Evolutionary conservation across 805 yeast species (phyloP), one percentile per base, ranked within the genome.

Genomic region (Myxozyma vanderwaltii): DNA sequence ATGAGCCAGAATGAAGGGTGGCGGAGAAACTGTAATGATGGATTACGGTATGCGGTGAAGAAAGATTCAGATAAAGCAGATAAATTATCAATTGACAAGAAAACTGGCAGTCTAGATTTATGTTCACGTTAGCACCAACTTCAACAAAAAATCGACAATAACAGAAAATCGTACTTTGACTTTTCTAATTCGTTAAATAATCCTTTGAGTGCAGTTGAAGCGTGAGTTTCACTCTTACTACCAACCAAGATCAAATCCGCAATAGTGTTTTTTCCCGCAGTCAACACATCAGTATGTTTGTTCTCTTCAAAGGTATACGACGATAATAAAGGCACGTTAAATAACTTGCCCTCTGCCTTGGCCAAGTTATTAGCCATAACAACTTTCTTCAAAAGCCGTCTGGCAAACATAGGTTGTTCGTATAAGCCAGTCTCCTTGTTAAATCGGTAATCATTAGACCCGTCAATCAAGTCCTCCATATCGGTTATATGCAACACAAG

Each of bases 341-440:
- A 21, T 3, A 48, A 17, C 3, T 38, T 29, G 10, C 31, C 21
- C 23, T 15, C 12, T 3, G 2, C 41, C 24, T 8, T 24, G 10
- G 44, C 33, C 12, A 50, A 10, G 19, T 39, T 31, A 29, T 51
- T 40, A 10, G 49, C 48, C 12, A 7, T n/a, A 17, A 19, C 21
- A 12, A 57, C 36, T 12, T 45, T 40, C 23, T 52, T 45, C 36
- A 58, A 24, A 12, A 60, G 48, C 15, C 58, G 48, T 26, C 38
- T 48, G 29, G 43, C 41, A 45, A 58, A 60, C 59, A 51, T 55
- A 15, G 64, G 65, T 17, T 59, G 63, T 31, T 59, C 65, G 45
- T 58, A 62, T 3, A 51, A 19, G 4, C 41, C 54, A 21, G 47
- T 27, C n/a, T 26, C 51, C 12, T 33, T 17, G 23, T 51, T 50